Evolutionary conservation across 2,329 filamentous ascomycete genomes (phyloP), one percentile per base, ranked within the genome.

Genomic region (Aspergillus fumigatus): DNA sequence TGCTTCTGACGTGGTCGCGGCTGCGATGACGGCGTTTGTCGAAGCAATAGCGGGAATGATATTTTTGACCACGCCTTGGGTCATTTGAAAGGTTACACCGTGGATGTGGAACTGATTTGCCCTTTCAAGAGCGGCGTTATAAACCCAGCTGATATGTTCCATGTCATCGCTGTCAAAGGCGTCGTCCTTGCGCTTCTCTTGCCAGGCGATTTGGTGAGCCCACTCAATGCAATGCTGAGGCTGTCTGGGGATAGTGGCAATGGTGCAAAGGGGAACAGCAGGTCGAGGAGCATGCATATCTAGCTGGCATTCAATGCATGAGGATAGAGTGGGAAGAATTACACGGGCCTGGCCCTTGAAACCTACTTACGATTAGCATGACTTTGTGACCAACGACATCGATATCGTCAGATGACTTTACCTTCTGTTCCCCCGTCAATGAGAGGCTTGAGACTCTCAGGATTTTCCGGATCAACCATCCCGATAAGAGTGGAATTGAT

Each of bases 191-290:
- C 88, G 88, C 68, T 91, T 86, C 64, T 88, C 84, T 60, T 96
- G 92, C 94, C 94, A 99, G 43, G 94, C 94, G 61, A 99, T 97
- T 69, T 97, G 88, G 72, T 97, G 93, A 0, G 94, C 95, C 94
- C 94, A 99, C 77, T 99, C 94, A 68, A 99, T 90, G 73, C 94
- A 99, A 77, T 99, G 94, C 73, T 97, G 92, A 1, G 94, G 94
- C 71, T 99, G 94, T 14, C 94, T 89, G 9, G 94, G 94, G 64
- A 99, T 97, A 19, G 91, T 95, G 17, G 94, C 94, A 56, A 99
- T 87, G 3, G 94, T 99, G 74, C 94, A 99, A 27, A 99, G 87
- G 1, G 94, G 94, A 0, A 99, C 93, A 14, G 94, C 92, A n/a
- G 92, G 90, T 53, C 93, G 85, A n/a, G 94, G 95, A 0, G 94